These are phyloP conservation scores for Papiliotrema terrestris DNA, from an alignment of 1,284 basidiomycete genomes.

Conservation along the genomic window DNA sequence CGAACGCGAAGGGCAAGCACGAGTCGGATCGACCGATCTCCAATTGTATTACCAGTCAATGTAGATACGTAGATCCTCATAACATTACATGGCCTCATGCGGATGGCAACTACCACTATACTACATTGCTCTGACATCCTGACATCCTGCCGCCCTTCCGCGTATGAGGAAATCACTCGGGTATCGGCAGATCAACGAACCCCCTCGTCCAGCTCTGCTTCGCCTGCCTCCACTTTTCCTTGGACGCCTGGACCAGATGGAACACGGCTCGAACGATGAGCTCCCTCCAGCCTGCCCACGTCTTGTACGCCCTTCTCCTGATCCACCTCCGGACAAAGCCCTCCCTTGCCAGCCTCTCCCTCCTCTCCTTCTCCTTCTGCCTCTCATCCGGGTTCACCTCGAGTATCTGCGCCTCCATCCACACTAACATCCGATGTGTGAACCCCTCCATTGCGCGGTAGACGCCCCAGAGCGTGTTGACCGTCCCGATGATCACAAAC, in stretches of 20 bases:
- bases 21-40: too few species aligned
- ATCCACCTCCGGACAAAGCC: not conserved
- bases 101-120: too few species aligned
- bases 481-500: constrained; percentile 36
- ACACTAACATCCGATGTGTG: constrained; percentile 26
- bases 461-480: constrained; percentile 35
- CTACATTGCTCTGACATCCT: too few species aligned
- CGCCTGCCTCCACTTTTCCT: not conserved
- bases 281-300: constrained; percentile 2
- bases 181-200: not conserved
- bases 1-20: too few species aligned
- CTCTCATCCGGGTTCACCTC: constrained; percentile 4
- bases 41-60: not conserved
- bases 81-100: too few species aligned
- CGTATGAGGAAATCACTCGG: not conserved
- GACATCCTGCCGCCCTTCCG: too few species aligned
- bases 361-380: constrained; percentile 1
- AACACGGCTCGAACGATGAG: not conserved
- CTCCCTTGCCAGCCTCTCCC: not conserved
- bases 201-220: not conserved
- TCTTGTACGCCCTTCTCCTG: not conserved
- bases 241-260: not conserved
- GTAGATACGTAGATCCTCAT: not conserved
- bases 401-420: constrained; percentile 40
- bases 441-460: constrained; percentile 24